Base-by-base conservation (phyloP, 1,139 yeast species). In the Saccharomycopsis hybrid region DNA sequence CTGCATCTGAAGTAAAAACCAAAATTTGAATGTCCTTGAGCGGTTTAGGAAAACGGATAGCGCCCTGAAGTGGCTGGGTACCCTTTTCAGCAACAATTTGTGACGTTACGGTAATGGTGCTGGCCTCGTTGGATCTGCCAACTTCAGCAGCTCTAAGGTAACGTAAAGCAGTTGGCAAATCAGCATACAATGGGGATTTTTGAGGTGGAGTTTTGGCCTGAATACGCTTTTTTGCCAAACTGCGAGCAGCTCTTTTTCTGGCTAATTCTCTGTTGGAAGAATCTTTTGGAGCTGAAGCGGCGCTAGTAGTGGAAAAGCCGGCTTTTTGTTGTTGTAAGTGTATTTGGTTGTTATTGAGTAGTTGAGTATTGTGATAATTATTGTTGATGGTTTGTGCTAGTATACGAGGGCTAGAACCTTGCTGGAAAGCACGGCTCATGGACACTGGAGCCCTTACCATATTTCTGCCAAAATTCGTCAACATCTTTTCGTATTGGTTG, bases 61-160 rank as follows among this genome's bases (percentile, higher is more conserved):
- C 73, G 9, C 97, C 97, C 40, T 71, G 70, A 47, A 90, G 67
- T 37, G 89, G 86, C 43, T 82, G 80, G 29, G 86, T 81, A 57
- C 96, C 96, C 61, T 78, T 80, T 53, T 85, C 95, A 31, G 85
- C 81, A 25, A 86, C 74, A n/a, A 88, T 77, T 25, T 78, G 70
- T 54, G 89, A 72, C 39, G 80, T 78, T 52, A 88, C 66, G 25
- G 85, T 71, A 43, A 90, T 72, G 37, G 90, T 84, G 32, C 92
- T 80, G 57, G 82, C 80, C 28, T 72, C 68, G 3, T 76, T 70
- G 2, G 92, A 80, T 60, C 85, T 80, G 3, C 97, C 97, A 4
- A 88, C 95, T 65, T 89, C 96, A 3, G 90, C 80, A 0, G 97
- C 96, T 56, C 97, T 74, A 52, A 92, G 64, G 61, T 82, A 89